Percentiles rank a stretch among this genome's conserved stretches.
phyloP scores from a whole-genome alignment of 140 eudicot genomes.

The Cichorium intybus region DNA sequence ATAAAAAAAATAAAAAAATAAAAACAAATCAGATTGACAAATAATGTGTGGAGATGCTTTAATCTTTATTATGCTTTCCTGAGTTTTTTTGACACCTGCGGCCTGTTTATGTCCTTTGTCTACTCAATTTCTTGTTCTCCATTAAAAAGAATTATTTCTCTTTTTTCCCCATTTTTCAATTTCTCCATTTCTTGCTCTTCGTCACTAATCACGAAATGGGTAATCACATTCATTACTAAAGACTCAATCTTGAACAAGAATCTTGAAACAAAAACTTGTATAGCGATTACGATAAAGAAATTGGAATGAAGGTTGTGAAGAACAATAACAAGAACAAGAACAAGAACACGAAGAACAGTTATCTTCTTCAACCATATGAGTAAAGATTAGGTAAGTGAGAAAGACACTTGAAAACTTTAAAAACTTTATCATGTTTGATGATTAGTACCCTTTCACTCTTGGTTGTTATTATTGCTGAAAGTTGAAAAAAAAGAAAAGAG shows the following conservation, averaged over 20 bases:
- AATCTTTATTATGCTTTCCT: constrained; percentile 42
- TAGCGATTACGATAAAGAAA: constrained; percentile 12
- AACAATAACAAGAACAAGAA: constrained; percentile 16
- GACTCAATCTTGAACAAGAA: constrained; percentile 16
- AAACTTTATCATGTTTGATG: constrained; percentile 31
- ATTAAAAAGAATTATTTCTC: background rate
- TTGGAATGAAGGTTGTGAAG: constrained; percentile 28
- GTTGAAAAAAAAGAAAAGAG: constrained; percentile 37
- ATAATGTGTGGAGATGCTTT: constrained; percentile 72
- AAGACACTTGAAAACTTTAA: constrained; percentile 30
- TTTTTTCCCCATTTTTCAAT: background rate
- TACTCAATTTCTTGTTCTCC: constrained; percentile 25
- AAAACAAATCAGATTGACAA: constrained; percentile 30
- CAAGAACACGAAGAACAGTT: constrained; percentile 2
- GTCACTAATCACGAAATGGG: constrained; percentile 30
- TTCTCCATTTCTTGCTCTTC: constrained; percentile 21
- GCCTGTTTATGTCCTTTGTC: constrained; percentile 24
- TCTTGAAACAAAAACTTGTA: constrained; percentile 1
- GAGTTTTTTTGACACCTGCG: constrained; percentile 41
- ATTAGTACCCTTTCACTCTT: constrained; percentile 19
- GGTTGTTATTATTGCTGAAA: constrained; percentile 25
- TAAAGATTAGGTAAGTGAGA: constrained; percentile 44
- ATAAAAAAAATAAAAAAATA: constrained; percentile 21
- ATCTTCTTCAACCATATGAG: constrained; percentile 18
- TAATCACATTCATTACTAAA: constrained; percentile 37